Base-by-base conservation (phyloP, 2,329 filamentous ascomycete genomes). In the Davidsoniella eucalypti region DNA sequence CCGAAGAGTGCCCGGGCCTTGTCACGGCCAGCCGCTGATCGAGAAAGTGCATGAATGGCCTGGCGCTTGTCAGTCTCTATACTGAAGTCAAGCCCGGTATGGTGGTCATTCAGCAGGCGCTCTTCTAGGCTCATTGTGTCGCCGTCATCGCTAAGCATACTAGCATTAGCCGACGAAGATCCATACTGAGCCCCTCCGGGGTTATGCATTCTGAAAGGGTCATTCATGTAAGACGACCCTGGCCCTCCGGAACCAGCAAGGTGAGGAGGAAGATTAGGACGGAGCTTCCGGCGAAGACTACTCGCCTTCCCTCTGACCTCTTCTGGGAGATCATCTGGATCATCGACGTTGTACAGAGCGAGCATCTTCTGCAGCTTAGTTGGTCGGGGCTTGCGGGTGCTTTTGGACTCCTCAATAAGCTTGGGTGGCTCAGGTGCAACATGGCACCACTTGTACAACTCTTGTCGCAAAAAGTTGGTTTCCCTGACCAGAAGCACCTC, bases 291-390 rank as follows among this genome's bases (percentile, higher is more conserved):
- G 55, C 85, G 84, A 5, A 80, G 65, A 55, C 75, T 79, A 55
- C 83, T 80, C 0, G 81, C 80, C 61, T 94, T 94, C 3, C 84
- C 78, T 55, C 85, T 81, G 54, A 88, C 75, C 56, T 84, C 79
- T 54, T 87, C 80, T 0, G 92, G 92, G 4, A 98, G 72, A 57
- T 95, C 85, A 49, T 96, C 90, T 0, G 87, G 86, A 57, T 93
- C 87, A 3, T 88, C 82, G 10, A 96, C 86, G 2, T 87, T 88
- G 54, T 92, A 78, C 58, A 92, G 83, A 1, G 80, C 80, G 70
- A 98, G 82, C 59, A 96, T 76, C 68, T 95, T 96, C 64, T 96
- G 90, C 56, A 95, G 77, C 66, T 98, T 98, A 0, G 92, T 98
- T 7, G 92, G 92, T 7, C 92, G 80, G 39, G 92, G 92, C 65